A percentile compares a stretch with the other conserved stretches of the same genome.
Conservation (phyloP, 2,329 filamentous ascomycete genomes). For the Paraconiothyrium brasiliense region DNA sequence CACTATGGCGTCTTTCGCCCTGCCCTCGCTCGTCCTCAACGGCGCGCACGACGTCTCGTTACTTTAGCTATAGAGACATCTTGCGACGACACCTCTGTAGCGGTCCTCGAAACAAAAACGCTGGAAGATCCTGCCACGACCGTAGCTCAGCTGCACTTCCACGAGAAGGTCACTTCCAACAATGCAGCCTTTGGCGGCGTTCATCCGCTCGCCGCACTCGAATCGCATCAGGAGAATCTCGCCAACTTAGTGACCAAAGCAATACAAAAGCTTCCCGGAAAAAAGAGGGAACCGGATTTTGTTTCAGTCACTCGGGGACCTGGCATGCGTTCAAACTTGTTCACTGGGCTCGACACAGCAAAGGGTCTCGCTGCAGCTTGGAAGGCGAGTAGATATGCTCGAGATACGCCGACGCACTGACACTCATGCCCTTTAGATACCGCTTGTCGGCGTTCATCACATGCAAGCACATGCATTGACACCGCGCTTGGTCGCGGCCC, state of each 20-base stretch:
- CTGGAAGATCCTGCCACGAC: slow-evolving; percentile 5
- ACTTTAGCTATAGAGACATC: slow-evolving; percentile 82
- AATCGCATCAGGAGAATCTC: slow-evolving; percentile 78
- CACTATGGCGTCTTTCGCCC: slow-evolving; percentile 20
- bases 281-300: slow-evolving; percentile 73
- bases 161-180: slow-evolving; percentile 83
- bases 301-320: slow-evolving; percentile 91
- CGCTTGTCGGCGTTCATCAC: slow-evolving; percentile 88
- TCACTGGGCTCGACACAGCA: slow-evolving; percentile 80
- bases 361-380: slow-evolving; percentile 88
- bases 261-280: slow-evolving; percentile 62
- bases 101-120: slow-evolving; percentile 72
- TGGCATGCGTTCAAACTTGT: slow-evolving; percentile 83
- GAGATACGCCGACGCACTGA: slow-evolving; percentile 11
- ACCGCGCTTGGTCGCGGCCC: slow-evolving; percentile 75
- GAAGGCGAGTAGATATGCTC: slow-evolving; percentile 54
- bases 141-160: slow-evolving; percentile 73
- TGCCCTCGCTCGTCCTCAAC: neutral
- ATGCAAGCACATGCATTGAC: slow-evolving; percentile 98
- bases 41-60: slow-evolving; percentile 41
- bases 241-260: slow-evolving; percentile 73
- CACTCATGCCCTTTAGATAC: slow-evolving; percentile 58
- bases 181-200: slow-evolving; percentile 80
- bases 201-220: slow-evolving; percentile 77
- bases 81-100: slow-evolving; percentile 93